Conservation (phyloP, 345 rosid species). For the Xanthoceras sorbifolium region DNA sequence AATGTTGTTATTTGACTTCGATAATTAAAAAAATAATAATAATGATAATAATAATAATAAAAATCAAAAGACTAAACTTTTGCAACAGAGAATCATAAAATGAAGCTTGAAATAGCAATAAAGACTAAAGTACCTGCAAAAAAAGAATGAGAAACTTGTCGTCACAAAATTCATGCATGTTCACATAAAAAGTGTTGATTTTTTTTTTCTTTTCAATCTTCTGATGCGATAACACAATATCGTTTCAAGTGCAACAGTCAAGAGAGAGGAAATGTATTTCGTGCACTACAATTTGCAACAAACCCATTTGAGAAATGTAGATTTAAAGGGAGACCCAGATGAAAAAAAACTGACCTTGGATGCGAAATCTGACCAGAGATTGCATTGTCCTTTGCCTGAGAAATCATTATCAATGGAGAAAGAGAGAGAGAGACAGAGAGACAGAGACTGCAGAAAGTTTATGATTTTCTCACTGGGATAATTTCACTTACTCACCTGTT, state of each 20-base stretch:
- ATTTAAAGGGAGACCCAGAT: slow-evolving; percentile 10
- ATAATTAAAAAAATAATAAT: too few species aligned
- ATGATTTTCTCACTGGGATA: too few species aligned
- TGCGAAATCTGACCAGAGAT: slow-evolving; percentile 6
- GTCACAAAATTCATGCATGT: not conserved
- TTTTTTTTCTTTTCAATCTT: not conserved
- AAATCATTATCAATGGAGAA: slow-evolving; percentile 5
- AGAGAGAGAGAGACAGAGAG: too few species aligned
- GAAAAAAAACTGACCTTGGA: slow-evolving; percentile 17
- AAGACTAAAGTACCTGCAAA: slow-evolving; percentile 12
- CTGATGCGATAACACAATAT: not conserved
- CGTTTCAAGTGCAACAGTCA: too few species aligned
- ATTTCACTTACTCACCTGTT: too few species aligned
- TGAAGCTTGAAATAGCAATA: not conserved
- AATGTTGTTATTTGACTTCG: too few species aligned
- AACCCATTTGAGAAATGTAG: not conserved
- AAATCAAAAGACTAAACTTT: not conserved
- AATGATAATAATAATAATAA: too few species aligned
- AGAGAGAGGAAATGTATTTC: not conserved
- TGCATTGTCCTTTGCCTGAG: not conserved
- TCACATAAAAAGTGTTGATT: not conserved
- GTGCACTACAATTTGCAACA: not conserved
- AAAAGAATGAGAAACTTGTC: not conserved
- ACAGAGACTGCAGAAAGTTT: too few species aligned
- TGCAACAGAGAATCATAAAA: slow-evolving; percentile 2